Base-by-base conservation (phyloP, 75 land plant genomes). In the Larix kaempferi region DNA sequence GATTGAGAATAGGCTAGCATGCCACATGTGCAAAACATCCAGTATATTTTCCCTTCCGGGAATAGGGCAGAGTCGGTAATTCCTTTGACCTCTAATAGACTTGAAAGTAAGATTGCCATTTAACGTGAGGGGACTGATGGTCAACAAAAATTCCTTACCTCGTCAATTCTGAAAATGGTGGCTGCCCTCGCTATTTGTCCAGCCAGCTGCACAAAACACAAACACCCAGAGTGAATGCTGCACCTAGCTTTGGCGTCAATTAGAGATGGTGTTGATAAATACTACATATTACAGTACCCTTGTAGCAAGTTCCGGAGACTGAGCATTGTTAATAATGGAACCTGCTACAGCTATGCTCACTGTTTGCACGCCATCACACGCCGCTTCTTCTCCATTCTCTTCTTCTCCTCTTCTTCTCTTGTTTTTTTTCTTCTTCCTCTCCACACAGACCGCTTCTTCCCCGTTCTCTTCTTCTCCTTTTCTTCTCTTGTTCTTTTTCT, bases 321-420 rank as follows among this genome's bases (percentile, higher is more conserved):
- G 99, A 17, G 93, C 83, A 69, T 96, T 94, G 79, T 96, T 89
- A 65, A 96, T 82, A 82, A 95, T 91, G 74, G 94, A 94, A 6
- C 94, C 98, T 39, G 98, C 83, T 12, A 95, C 83, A 33, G 98
- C 98, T n/a, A 95, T 81, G 88, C 89, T 91, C 57, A 95, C 79
- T 3, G 98, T 95, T 12, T 83, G 84, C 1, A 41, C 67, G 25
- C 76, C 57, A 21, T n/a, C 54, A 25, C 25, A 23, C 12, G 66
- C 59, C 16, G 55, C 80, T 57, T 29, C 79, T 71, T 80, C 79
- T n/a, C 57, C 75, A 59, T 80, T 16, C 0, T 12, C 29, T 60
- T 59, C 27, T 6, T 37, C 78, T 60, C 57, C 29, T 35, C 21
- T 27, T 27, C 17, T 14, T 65, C 35, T 29, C 57, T 64, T 56